phyloP scores from a whole-genome alignment of 352 stramenopile species.

The Pythium rhizo-oryzae region DNA sequence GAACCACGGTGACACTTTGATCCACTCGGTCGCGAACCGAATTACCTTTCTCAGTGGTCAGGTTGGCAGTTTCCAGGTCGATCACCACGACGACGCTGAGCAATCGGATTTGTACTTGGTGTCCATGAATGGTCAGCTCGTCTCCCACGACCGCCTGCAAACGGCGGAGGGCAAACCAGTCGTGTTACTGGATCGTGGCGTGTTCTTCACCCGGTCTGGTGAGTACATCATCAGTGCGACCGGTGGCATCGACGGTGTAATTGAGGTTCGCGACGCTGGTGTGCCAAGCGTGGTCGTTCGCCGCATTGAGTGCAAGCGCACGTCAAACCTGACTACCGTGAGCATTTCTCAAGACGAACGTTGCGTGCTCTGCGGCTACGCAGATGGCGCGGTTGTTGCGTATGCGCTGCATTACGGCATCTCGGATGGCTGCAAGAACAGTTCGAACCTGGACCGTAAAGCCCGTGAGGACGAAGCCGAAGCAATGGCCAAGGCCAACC shows the following conservation, averaged over 20 bases:
- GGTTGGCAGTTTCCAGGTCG: conserved; percentile 34
- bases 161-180: conserved; percentile 45
- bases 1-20: conserved; percentile 64
- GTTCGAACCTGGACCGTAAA: conserved; percentile 68
- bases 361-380: conserved; percentile 81
- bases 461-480: conserved; percentile 78
- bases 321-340: conserved; percentile 64
- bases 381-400: conserved; percentile 74
- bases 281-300: conserved; percentile 58
- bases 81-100: conserved; percentile 37
- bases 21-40: conserved; percentile 62
- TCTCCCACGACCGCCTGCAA: conserved; percentile 63
- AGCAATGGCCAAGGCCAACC: conserved; percentile 72
- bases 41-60: conserved; percentile 25
- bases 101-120: conserved; percentile 81
- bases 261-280: conserved; percentile 78
- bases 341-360: conserved; percentile 81
- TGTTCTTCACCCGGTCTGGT: conserved; percentile 76
- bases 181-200: conserved; percentile 67
- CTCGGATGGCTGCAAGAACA: conserved; percentile 72
- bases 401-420: conserved; percentile 86
- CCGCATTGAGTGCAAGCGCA: conserved; percentile 80
- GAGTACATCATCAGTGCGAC: conserved; percentile 81
- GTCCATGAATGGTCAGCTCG: conserved; percentile 81
- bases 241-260: conserved; percentile 56